Conservation (phyloP, 1,284 basidiomycete species). For the Fistulina hepatica region DNA sequence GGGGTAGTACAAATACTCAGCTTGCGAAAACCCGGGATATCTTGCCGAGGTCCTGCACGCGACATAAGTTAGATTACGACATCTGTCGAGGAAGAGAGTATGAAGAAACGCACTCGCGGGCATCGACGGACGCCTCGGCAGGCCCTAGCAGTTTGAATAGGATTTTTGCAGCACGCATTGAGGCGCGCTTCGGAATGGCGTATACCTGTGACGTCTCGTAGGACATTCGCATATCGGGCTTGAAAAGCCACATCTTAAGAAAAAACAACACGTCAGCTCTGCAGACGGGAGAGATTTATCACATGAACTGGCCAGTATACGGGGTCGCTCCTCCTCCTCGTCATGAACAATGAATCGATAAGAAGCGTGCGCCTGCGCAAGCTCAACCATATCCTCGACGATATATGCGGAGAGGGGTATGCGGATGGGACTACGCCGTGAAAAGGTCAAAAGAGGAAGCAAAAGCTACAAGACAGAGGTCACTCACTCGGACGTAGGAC, state of each 20-base stretch:
- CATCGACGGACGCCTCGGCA: conserved; percentile 35
- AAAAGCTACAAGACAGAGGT: conserved; percentile 8
- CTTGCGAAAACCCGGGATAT: conserved; percentile 73
- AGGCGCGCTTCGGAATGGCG: conserved; percentile 49
- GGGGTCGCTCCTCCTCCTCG: conserved; percentile 66
- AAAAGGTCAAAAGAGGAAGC: conserved; percentile 4
- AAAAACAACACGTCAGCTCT: conserved; percentile 2
- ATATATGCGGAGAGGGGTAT: conserved; percentile 77
- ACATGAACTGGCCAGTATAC: conserved; percentile 56
- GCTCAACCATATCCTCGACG: conserved; percentile 78
- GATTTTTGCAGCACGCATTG: conserved; percentile 62
- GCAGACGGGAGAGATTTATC: neutral
- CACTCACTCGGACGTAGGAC: conserved; percentile 49
- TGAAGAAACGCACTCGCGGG: conserved; percentile 39
- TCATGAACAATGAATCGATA: conserved; percentile 81
- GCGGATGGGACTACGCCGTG: conserved; percentile 37
- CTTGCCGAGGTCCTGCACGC: conserved; percentile 41
- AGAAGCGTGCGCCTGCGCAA: conserved; percentile 79
- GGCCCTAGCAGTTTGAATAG: conserved; percentile 62
- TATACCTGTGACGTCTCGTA: conserved; percentile 50
- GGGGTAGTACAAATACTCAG: conserved; percentile 72
- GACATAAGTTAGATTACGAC: conserved; percentile 9
- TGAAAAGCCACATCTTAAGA: conserved; percentile 78
- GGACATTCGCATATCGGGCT: conserved; percentile 68
- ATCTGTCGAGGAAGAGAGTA: conserved; percentile 3